Conservation (phyloP, 345 rosid genomes). For the Lepidium africanum region DNA sequence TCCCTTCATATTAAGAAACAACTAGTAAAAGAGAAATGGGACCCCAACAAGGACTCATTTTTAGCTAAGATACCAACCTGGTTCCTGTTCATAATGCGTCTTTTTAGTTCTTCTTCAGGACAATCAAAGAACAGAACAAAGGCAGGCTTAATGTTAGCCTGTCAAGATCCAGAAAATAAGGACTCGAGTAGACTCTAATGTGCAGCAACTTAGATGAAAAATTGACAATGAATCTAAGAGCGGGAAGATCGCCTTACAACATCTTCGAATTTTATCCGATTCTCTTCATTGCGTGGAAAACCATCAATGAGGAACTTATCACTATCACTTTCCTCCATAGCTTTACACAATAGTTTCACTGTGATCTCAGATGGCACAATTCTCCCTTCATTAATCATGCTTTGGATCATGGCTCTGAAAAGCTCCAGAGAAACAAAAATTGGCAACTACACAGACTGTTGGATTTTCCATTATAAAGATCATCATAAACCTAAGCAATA, state of each 20-base stretch:
- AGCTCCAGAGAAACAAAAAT: not conserved
- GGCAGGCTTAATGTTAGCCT: conserved; percentile 60
- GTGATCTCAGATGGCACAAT: conserved; percentile 92
- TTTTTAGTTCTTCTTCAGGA: conserved; percentile 57
- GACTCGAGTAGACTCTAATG: not conserved
- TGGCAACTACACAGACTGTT: not conserved
- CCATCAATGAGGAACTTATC: conserved; percentile 75
- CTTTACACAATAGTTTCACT: conserved; percentile 66
- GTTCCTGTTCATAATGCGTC: conserved; percentile 53
- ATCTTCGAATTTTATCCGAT: conserved; percentile 57
- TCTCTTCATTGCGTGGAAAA: conserved; percentile 83
- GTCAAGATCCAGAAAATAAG: conserved; percentile 14
- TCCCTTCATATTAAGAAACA: conserved; percentile 38
- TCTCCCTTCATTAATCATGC: conserved; percentile 65
- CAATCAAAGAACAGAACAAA: conserved; percentile 57
- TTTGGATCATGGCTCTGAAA: conserved; percentile 58
- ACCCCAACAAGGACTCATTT: not conserved
- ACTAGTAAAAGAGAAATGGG: not conserved
- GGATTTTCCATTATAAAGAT: not conserved
- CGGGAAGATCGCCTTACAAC: conserved; percentile 35
- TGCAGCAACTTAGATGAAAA: not conserved
- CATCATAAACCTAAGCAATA: no score
- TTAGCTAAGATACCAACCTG: conserved; percentile 39
- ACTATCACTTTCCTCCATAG: conserved; percentile 48
- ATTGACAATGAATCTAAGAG: not conserved